These are phyloP conservation scores for Fonsecaea multimorphosa DNA, from an alignment of 2,329 filamentous ascomycete genomes.

Conservation along the genomic window DNA sequence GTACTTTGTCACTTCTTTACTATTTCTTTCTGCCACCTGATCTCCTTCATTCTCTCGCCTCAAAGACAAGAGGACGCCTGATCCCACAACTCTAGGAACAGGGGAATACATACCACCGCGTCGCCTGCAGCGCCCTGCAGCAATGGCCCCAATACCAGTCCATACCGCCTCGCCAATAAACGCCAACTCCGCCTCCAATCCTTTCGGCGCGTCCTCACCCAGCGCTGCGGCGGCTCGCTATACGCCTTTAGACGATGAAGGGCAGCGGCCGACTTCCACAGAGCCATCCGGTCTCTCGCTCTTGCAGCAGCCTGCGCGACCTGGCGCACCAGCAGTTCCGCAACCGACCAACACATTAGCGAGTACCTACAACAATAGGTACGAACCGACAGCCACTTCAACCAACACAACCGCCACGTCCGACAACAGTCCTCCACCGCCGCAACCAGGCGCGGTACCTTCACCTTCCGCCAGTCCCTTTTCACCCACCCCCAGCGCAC, in stretches of 20 bases:
- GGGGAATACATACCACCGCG: background rate
- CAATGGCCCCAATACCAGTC: conserved; percentile 34
- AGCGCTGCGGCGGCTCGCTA: conserved; percentile 33
- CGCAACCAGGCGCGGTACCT: conserved; percentile 30
- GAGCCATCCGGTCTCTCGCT: conserved; percentile 3
- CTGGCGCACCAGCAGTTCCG: conserved; percentile 29
- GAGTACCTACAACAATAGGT: conserved; percentile 27
- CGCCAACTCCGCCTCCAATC: conserved; percentile 26
- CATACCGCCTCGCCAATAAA: conserved; percentile 38
- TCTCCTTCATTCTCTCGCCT: conserved; percentile 1
- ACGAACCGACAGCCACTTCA: conserved; percentile 26
- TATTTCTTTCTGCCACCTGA: background rate
- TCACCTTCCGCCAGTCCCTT: background rate
- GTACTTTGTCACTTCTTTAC: conserved; percentile 6
- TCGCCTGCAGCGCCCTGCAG: background rate
- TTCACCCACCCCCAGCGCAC: conserved; percentile 14
- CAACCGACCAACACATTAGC: conserved; percentile 33
- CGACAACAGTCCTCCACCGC: conserved; percentile 26
- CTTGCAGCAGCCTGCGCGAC: conserved; percentile 22
- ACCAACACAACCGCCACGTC: conserved; percentile 6
- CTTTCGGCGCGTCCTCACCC: conserved; percentile 23
- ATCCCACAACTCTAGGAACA: background rate
- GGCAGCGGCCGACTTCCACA: conserved; percentile 22
- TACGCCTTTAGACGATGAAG: conserved; percentile 19
- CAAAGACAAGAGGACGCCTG: conserved; percentile 6